phyloP scores from a whole-genome alignment of 306 rosid species.

The Lathyrus oleraceus region DNA sequence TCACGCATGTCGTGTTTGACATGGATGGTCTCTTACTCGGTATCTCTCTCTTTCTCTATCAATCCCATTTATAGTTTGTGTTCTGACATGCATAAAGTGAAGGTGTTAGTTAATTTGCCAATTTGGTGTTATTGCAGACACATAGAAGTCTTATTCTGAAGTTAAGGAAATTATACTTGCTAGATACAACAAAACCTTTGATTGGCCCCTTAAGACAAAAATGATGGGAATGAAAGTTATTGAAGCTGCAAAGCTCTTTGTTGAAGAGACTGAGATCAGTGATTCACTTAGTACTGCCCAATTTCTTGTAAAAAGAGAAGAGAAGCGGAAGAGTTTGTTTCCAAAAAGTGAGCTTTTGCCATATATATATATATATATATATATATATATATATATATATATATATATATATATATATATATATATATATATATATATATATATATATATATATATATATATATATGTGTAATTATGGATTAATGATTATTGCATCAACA shows the following conservation, averaged over 20 bases:
- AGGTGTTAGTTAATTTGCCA: neutral
- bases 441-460: too few species aligned
- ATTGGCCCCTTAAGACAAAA: slow-evolving; percentile 84
- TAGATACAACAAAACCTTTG: slow-evolving; percentile 80
- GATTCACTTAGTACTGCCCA: slow-evolving; percentile 67
- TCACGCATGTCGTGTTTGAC: slow-evolving; percentile 76
- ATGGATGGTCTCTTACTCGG: slow-evolving; percentile 98
- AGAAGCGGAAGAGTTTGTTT: slow-evolving; percentile 62
- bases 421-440: too few species aligned
- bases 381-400: too few species aligned
- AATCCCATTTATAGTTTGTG: neutral
- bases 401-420: too few species aligned
- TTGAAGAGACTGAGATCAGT: slow-evolving; percentile 68
- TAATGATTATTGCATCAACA: neutral
- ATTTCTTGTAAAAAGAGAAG: slow-evolving; percentile 76
- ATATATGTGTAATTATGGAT: neutral
- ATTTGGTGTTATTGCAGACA: slow-evolving; percentile 55
- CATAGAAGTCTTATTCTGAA: slow-evolving; percentile 82
- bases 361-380: too few species aligned
- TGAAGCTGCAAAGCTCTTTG: slow-evolving; percentile 86
- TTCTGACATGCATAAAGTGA: neutral
- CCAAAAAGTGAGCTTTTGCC: slow-evolving; percentile 84
- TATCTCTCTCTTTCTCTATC: slow-evolving; percentile 22
- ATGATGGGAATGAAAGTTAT: slow-evolving; percentile 96
- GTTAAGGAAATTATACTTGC: slow-evolving; percentile 81